Evolutionary conservation across 1,284 basidiomycete species (phyloP), one percentile per base, ranked within the genome.

Genomic region (Apiotrichum sp.): DNA sequence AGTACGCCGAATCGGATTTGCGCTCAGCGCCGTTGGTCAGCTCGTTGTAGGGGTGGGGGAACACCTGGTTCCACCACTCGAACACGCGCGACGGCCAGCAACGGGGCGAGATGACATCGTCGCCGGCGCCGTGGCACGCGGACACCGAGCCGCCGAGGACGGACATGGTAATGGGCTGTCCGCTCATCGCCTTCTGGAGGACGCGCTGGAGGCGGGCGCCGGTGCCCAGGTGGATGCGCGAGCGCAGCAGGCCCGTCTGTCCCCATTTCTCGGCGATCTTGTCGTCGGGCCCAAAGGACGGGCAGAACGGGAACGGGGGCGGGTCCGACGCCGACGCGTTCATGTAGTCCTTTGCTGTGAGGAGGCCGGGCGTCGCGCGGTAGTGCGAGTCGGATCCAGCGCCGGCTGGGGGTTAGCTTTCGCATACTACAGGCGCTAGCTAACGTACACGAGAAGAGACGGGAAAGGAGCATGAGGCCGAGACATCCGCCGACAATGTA

Each of bases 11-110:
- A 74, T 87, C 87, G 38, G 90, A 91, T 47, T 85, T 83, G 16
- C 90, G 82, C 79, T 92, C 86, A 1, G 93, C 93, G 33, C 93
- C 93, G 72, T 96, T 96, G n/a, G 93, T 96, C 63, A 97, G 82
- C 73, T 96, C 92, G 8, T 89, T 90, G 1, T 88, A 88, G 0
- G 92, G 92, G 74, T 97, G 89, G 2, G 93, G 93, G 78, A 97
- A 97, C 9, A 96, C 83, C 50, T 81, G 82, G 77, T 93, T 91
- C 87, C 92, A 93, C 93, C 93, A 97, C 56, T 86, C 80, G 79
- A 96, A 96, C 78, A 97, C 89, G 47, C 84, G 83, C n/a, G 87
- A 84, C 0, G 93, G 92, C 74, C 93, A 97, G 74, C 93, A 95
- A 61, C 77, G 78, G 0, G 88, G 81, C 0, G 89, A 85, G 53